Conservation (phyloP, 768 basidiomycete species). For the Dentipellis fragilis region DNA sequence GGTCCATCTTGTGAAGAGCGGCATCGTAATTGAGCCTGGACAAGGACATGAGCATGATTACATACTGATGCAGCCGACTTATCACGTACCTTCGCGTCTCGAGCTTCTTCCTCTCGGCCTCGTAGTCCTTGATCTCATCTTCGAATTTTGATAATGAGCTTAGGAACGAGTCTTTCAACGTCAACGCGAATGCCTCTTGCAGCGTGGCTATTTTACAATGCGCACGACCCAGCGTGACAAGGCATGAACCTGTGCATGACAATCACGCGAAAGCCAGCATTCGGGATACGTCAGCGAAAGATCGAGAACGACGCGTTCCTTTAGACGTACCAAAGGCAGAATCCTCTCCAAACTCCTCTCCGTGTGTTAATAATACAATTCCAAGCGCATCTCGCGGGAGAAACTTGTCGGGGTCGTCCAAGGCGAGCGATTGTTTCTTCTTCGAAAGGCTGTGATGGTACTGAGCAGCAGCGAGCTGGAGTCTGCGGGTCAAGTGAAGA, state of each 20-base stretch:
- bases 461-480: conserved; percentile 11
- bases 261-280: too few species aligned
- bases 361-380: conserved; percentile 32
- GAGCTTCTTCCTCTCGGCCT: conserved; percentile 71
- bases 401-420: conserved; percentile 26
- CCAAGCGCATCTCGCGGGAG: conserved; percentile 31
- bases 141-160: conserved; percentile 51
- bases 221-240: conserved; percentile 70
- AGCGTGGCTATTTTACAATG: conserved; percentile 79
- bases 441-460: conserved; percentile 12
- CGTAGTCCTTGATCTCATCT: conserved; percentile 79
- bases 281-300: neutral
- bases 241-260: conserved; percentile 43
- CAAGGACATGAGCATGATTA: neutral
- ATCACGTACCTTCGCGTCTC: conserved; percentile 68
- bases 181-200: conserved; percentile 72
- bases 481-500: neutral
- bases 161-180: conserved; percentile 67
- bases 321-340: conserved; percentile 9
- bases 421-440: conserved; percentile 25
- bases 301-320: neutral
- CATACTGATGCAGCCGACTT: neutral
- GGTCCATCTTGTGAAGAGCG: conserved; percentile 48
- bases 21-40: conserved; percentile 69
- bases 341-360: conserved; percentile 25